Evolutionary conservation across 805 yeast species (phyloP).

Genomic region (Wickerhamomyces strasburgensis): DNA sequence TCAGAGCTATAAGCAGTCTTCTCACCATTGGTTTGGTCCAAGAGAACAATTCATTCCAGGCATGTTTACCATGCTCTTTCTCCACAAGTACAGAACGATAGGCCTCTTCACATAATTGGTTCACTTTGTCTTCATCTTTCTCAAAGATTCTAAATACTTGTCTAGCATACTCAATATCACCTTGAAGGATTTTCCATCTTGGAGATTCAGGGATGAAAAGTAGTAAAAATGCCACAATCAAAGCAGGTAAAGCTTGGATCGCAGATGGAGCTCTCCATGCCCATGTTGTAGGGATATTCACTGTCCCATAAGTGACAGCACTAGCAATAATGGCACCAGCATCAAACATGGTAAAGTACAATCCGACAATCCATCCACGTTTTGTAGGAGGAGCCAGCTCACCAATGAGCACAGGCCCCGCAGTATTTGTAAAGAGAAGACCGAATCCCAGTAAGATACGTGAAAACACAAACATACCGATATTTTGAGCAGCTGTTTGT

Average conservation of each 20-base stretch:
- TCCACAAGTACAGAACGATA: neutral
- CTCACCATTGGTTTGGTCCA: constrained; percentile 10
- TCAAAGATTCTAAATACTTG: constrained; percentile 7
- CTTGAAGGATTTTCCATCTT: constrained; percentile 10
- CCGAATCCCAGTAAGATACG: constrained; percentile 10
- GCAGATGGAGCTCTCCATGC: constrained; percentile 29
- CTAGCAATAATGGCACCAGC: constrained; percentile 27
- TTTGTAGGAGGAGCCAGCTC: constrained; percentile 9
- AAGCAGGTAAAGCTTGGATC: constrained; percentile 23
- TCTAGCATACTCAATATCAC: constrained; percentile 10
- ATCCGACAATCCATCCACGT: constrained; percentile 14
- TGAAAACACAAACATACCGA: constrained; percentile 12
- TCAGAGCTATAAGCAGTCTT: constrained; percentile 6
- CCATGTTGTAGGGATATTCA: constrained; percentile 23
- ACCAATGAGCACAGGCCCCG: constrained; percentile 7
- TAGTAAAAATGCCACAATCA: constrained; percentile 7
- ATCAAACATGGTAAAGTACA: constrained; percentile 28
- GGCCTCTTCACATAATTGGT: neutral
- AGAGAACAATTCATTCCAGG: constrained; percentile 6
- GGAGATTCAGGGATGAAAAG: constrained; percentile 17
- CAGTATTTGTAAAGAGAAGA: constrained; percentile 5
- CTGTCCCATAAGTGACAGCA: constrained; percentile 28
- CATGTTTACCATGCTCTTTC: constrained; percentile 1
- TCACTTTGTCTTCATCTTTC: constrained; percentile 5
- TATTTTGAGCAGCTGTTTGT: constrained; percentile 11